Evolutionary conservation across 2,329 filamentous ascomycete species (phyloP), one percentile per base, ranked within the genome.

Genomic region (Microthyrium microscopicum): DNA sequence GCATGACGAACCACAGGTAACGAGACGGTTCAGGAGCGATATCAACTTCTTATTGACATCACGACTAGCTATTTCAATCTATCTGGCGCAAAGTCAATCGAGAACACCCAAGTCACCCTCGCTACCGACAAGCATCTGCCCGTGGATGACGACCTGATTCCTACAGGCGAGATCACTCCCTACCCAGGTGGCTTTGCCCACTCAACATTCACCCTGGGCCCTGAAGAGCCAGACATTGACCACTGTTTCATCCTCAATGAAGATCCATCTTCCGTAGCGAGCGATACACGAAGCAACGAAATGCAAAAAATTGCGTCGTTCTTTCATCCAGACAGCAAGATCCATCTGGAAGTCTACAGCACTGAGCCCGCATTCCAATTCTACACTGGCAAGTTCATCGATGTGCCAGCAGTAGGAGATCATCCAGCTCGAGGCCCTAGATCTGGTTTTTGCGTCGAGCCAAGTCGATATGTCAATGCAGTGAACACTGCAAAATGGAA

Each of bases 301-400:
- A 62, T 93, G 25, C 66, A 62, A 37, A 72, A 68, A 38, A 70
- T 87, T 29, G 70, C 81, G 29, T 61, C 69, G 17, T 79, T 89
- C 38, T 69, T 68, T 53, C 82, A 94, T 53, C 71, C 82, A 5
- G 63, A 62, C 31, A 77, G 74, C 19, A 71, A 73, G 41, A 66
- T 94, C 43, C 77, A 91, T 51, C 71, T 95, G 31, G 81, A 94
- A 55, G 77, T 93, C 5, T 63, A 73, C 47, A 89, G 81, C 61
- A 95, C 87, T 0, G 87, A 95, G 62, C 89, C 89, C 0, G 81
- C 83, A 0, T 95, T 94, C 64, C 87, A 95, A 55, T 92, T 94
- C 60, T 95, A 95, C 58, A 91, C 84, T 0, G 89, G 87, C 42
- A 77, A 80, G 49, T 77, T 74, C 49, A 84, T 91, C 42, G 61